Evolutionary conservation across 2,329 filamentous ascomycete genomes (phyloP), one percentile per base, ranked within the genome.

Genomic region (Sclerotiophoma versabilis): DNA sequence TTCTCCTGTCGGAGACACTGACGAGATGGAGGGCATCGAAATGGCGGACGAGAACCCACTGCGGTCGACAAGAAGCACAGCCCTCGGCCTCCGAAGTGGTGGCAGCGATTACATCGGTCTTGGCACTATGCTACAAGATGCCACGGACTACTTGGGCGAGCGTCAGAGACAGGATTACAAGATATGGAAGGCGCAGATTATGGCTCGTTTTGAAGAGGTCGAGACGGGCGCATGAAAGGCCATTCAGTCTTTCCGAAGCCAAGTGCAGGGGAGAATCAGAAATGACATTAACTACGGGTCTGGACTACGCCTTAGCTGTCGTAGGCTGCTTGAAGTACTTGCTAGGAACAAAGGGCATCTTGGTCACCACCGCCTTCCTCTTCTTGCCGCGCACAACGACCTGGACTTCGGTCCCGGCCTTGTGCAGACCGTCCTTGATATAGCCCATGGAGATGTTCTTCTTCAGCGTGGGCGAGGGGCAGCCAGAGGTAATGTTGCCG

Each of bases 391-490:
- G 81, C 2, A 96, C 88, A 32, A 91, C 75, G 4, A 96, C 87
- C 15, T 87, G 84, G 6, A 96, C 79, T 77, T 93, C 88, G 1
- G 92, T 96, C 10, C 92, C 92, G 26, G 84, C 82, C 83, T 96
- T 96, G 75, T 96, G 91, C 72, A 88, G 78, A 0, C 91, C 91
- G 59, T 90, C 87, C 76, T 87, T 86, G 70, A 97, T 82, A 72
- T 96, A 96, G 0, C 88, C 95, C 95, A 99, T 99, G 51, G 93
- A 92, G 59, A 99, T 93, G 75, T 98, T 97, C 80, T 89, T 89
- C 60, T 88, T 87, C 41, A 97, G 79, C 0, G 89, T 91, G 2
- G 95, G 95, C 71, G 89, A 93, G 0, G 95, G 95, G 62, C 92
- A 91, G 14, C 95, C 95, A 64, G 91, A 96, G 5, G 95, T 99